Evolutionary conservation across 441 rosid genomes (phyloP).

Genomic region (Adansonia rubrostipa): DNA sequence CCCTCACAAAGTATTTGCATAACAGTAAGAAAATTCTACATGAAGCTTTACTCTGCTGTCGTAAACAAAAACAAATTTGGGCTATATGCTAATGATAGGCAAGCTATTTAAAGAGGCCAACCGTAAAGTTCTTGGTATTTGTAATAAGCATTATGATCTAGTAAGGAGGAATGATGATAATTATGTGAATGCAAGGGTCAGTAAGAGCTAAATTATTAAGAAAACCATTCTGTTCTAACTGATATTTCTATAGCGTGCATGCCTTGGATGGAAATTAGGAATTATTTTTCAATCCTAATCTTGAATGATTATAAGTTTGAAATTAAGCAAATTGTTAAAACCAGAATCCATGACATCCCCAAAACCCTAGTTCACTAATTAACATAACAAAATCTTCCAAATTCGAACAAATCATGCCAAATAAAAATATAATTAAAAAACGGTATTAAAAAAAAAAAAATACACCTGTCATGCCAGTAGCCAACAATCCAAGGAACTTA

Average conservation of each 20-base stretch:
- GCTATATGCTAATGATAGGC: not conserved
- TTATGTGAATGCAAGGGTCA: not conserved
- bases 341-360: not conserved
- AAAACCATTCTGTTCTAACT: not conserved
- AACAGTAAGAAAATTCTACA: not conserved
- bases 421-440: not conserved
- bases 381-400: not conserved
- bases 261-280: not conserved
- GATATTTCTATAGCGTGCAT: not conserved
- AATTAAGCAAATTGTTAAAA: not conserved
- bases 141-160: not conserved
- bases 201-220: not conserved
- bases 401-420: not conserved
- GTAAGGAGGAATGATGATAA: not conserved
- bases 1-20: not conserved
- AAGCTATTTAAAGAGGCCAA: not conserved
- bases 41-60: not conserved
- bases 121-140: not conserved
- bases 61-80: not conserved
- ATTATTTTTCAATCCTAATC: not conserved
- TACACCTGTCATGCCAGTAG: slow-evolving; percentile 94
- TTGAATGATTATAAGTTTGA: not conserved
- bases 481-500: slow-evolving; percentile 83
- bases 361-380: slow-evolving; percentile 2
- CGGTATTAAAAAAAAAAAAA: not conserved